phyloP scores from a whole-genome alignment of 2,329 filamentous ascomycete species.

The Cyanodermella asteris region DNA sequence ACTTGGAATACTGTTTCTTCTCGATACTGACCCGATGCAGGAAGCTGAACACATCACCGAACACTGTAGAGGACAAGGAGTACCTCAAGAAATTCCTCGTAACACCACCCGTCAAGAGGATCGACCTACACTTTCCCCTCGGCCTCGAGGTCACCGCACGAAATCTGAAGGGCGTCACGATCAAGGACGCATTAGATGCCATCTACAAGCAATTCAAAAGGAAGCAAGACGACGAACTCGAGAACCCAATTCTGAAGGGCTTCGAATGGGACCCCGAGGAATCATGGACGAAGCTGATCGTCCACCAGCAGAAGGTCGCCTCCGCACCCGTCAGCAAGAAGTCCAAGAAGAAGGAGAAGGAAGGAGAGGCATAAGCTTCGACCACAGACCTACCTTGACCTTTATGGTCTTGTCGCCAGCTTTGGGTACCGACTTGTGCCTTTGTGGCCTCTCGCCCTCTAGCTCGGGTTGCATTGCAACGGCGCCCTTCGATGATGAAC shows the following conservation, averaged over 20 bases:
- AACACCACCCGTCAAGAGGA: conserved; percentile 71
- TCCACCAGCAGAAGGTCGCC: conserved; percentile 63
- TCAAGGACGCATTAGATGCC: conserved; percentile 88
- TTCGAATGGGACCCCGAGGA: conserved; percentile 96
- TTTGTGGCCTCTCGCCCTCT: too few species aligned
- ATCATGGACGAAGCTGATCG: conserved; percentile 68
- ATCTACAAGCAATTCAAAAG: conserved; percentile 96
- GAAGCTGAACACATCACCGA: conserved; percentile 81
- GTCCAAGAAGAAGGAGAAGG: conserved; percentile 43
- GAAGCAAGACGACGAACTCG: conserved; percentile 88
- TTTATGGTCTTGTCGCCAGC: too few species aligned
- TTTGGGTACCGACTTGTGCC: too few species aligned
- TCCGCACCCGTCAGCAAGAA: conserved; percentile 29
- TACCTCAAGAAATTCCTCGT: conserved; percentile 64
- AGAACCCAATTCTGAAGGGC: conserved; percentile 66
- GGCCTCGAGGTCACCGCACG: conserved; percentile 73
- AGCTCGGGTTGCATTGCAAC: too few species aligned
- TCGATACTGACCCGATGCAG: conserved; percentile 34
- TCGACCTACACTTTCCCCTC: conserved; percentile 77
- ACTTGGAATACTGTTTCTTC: too few species aligned
- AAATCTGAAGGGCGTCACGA: conserved; percentile 84
- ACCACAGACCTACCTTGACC: too few species aligned
- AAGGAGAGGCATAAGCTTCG: too few species aligned
- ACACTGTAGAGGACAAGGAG: conserved; percentile 59
- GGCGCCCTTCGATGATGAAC: too few species aligned